Base-by-base conservation (phyloP, 179 eudicot species). In the Carnegiea gigantea region DNA sequence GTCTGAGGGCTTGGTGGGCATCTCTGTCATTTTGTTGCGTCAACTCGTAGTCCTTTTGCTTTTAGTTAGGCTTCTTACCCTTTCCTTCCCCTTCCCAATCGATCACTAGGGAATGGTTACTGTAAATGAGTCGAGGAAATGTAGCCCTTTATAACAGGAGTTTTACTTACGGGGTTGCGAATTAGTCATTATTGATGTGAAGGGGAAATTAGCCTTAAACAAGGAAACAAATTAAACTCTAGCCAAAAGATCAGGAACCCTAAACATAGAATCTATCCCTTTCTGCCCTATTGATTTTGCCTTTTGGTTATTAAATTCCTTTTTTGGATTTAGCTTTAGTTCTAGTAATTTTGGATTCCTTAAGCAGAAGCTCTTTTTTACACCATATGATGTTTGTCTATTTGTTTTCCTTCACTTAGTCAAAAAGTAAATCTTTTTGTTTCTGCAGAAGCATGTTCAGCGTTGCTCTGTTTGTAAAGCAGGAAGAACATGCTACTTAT, bases 401-500 rank as follows among this genome's bases (percentile, higher is more conserved):
- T 67, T 36, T 43, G 57, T 53, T 70, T 68, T 73, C 60, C 73
- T 51, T 53, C 46, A 24, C 70, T 15, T 84, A 71, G 43, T 75
- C 51, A 9, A 51, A 21, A 51, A 21, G n/a, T 77, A 13, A 46
- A 18, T 13, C 10, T 23, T 77, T 53, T 79, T 73, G 71, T 72
- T 60, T 54, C 80, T 86, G 80, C 84, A 96, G 99, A 92, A 96
- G 95, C 98, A 96, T 83, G 86, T 85, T 62, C 93, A 87, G 83
- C 89, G 85, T 36, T 96, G 99, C 80, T 80, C 83, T 79, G 82
- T 80, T 77, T 96, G 99, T 88, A 92, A 90, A 83, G 86, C 97
- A 59, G 99, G 98, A 79, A 91, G 88, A 88, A 87, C 88, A 79
- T 96, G 99, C 89, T 93, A 90, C 88, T 86, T 90, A 64, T 77